Conservation (phyloP, 306 rosid species). For the Cucurbita argyrosperma region DNA sequence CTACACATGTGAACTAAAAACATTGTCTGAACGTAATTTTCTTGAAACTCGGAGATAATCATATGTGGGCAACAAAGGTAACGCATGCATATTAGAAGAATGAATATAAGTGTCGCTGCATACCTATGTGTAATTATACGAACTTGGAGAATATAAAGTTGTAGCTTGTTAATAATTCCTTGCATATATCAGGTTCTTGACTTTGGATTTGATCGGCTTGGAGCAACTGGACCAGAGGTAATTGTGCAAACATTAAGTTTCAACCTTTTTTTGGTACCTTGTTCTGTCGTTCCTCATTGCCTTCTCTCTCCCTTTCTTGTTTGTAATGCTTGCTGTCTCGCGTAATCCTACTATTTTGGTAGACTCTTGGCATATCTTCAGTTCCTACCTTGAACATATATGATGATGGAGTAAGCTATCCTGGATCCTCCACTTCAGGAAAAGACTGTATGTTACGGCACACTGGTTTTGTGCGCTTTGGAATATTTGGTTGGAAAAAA, state of each 20-base stretch:
- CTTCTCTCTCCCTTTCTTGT: not conserved
- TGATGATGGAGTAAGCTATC: not conserved
- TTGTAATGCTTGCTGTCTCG: not conserved
- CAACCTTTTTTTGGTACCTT: not conserved
- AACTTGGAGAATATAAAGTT: constrained; percentile 1
- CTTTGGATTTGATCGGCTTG: constrained; percentile 85
- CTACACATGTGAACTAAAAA: not conserved
- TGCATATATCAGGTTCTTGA: constrained; percentile 61
- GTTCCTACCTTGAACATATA: not conserved
- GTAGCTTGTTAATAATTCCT: constrained; percentile 14
- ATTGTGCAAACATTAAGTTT: not conserved
- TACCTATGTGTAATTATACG: not conserved
- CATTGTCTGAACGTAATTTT: not conserved
- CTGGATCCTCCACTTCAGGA: not conserved
- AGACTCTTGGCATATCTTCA: not conserved
- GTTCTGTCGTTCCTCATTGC: not conserved
- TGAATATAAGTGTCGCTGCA: not conserved
- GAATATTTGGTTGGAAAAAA: not conserved
- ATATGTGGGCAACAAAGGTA: not conserved
- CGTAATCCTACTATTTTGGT: not conserved
- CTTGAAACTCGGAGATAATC: not conserved
- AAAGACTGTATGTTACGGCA: not conserved
- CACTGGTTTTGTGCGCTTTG: not conserved
- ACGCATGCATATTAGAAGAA: not conserved
- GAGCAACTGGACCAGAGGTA: constrained; percentile 77